Conservation (phyloP, 116 monocot species). For the Dioscorea cayenensis region DNA sequence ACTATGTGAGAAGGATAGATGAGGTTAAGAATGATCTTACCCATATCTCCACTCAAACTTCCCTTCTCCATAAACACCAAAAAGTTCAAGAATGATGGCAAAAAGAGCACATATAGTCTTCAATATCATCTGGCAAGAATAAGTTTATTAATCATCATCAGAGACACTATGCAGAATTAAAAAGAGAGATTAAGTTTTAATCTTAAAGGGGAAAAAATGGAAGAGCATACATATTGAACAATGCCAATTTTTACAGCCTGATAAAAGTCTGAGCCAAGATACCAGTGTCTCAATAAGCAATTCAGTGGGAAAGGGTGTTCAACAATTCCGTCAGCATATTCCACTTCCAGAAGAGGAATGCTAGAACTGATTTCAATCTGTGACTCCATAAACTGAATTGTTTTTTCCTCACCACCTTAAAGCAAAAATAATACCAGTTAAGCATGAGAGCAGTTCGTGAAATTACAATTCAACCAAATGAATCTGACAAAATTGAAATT, state of each 20-base stretch:
- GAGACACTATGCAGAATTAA: too few species aligned
- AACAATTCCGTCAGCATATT: slow-evolving; percentile 58
- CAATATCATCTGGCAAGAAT: slow-evolving; percentile 80
- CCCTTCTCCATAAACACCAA: slow-evolving; percentile 94
- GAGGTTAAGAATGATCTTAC: slow-evolving; percentile 20
- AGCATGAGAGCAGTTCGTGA: background rate
- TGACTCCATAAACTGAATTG: slow-evolving; percentile 85
- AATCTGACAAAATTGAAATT: too few species aligned
- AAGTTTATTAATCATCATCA: slow-evolving; percentile 6
- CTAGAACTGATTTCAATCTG: slow-evolving; percentile 43
- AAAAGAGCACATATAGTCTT: slow-evolving; percentile 87
- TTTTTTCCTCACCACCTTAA: slow-evolving; percentile 88
- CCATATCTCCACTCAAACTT: slow-evolving; percentile 93
- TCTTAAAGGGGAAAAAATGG: background rate
- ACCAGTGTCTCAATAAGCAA: slow-evolving; percentile 71
- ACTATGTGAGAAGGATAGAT: too few species aligned
- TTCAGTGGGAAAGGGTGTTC: slow-evolving; percentile 96
- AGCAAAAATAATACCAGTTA: slow-evolving; percentile 13
- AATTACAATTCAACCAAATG: background rate
- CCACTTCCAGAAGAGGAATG: slow-evolving; percentile 66
- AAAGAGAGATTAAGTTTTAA: background rate
- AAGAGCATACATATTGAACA: slow-evolving; percentile 90
- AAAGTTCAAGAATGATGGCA: slow-evolving; percentile 72
- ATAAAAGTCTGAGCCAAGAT: slow-evolving; percentile 87
- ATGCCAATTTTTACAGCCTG: slow-evolving; percentile 97